These are phyloP conservation scores for Tylopilus orsonianus DNA, from an alignment of 1,284 basidiomycete genomes.

Conservation along the genomic window DNA sequence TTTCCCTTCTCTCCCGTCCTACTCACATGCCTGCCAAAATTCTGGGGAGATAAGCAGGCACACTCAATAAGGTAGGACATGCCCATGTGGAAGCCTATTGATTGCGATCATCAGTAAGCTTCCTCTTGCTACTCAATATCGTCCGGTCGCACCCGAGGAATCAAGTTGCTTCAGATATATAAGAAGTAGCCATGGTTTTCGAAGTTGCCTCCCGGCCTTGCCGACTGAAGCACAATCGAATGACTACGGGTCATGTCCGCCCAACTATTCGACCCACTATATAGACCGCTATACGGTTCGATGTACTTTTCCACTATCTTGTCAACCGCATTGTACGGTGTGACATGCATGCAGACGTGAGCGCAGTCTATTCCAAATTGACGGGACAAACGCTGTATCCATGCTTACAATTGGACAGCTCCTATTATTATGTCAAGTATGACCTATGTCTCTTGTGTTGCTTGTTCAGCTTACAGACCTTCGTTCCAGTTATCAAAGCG, in stretches of 20 bases:
- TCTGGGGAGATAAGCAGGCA: no score
- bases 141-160: neutral
- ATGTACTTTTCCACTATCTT: neutral
- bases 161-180: neutral
- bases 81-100: no score
- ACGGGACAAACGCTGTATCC: no score
- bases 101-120: no score
- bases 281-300: neutral
- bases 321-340: neutral
- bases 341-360: slow-evolving; percentile 4
- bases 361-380: neutral
- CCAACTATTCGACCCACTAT: no score
- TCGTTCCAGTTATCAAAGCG: neutral
- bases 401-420: neutral
- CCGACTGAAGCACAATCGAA: neutral
- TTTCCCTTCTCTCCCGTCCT: no score
- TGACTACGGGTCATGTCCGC: neutral
- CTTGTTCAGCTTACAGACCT: neutral
- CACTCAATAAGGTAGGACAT: no score
- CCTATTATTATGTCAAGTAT: neutral
- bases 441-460: neutral
- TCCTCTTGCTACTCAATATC: no score
- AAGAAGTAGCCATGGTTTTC: neutral
- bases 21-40: no score
- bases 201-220: neutral